These are phyloP conservation scores for Penicillium paradoxum DNA, from an alignment of 495 filamentous ascomycete species.

Conservation along the genomic window DNA sequence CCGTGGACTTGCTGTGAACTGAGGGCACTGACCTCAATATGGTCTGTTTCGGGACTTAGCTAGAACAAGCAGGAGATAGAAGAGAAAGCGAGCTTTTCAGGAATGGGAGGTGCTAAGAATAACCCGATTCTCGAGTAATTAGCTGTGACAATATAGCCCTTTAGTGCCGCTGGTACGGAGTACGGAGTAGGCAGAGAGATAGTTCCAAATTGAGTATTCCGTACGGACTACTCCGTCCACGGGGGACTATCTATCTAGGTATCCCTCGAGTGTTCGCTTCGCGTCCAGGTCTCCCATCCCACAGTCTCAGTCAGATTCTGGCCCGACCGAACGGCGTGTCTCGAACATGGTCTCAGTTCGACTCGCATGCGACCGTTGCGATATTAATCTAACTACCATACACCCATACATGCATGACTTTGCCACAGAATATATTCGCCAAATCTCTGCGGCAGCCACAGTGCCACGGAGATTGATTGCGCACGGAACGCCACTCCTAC, in stretches of 20 bases:
- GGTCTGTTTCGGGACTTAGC: background rate
- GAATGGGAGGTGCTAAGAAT: no score
- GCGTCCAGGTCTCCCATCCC: background rate
- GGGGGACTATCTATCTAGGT: no score
- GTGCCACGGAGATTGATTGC: background rate
- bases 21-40: constrained; percentile 4
- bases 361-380: background rate
- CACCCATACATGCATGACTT: no score
- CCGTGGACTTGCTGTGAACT: background rate
- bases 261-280: no score
- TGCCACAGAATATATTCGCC: background rate
- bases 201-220: background rate
- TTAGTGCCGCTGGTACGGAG: no score
- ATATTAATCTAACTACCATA: background rate
- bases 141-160: no score
- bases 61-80: background rate
- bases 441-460: background rate
- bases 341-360: background rate
- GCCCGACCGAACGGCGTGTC: background rate
- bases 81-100: background rate
- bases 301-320: background rate
- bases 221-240: no score
- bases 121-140: no score
- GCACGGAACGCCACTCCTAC: background rate
- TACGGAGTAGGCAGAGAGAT: background rate